Base-by-base conservation (phyloP, 2,329 filamentous ascomycete genomes). In the Endothia cerciana region DNA sequence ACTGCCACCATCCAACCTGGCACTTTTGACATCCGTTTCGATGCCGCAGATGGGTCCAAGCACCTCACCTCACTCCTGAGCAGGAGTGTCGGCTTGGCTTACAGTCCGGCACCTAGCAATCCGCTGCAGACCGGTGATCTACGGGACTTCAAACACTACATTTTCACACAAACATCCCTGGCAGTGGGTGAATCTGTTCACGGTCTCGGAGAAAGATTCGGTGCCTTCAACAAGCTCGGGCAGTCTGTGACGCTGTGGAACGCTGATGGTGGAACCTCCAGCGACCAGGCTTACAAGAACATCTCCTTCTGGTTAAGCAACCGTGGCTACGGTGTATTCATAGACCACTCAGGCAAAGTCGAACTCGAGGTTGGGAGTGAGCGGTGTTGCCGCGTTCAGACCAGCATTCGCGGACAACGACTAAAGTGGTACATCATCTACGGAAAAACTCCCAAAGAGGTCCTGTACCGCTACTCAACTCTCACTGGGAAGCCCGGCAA, bases 371-470 rank as follows among this genome's bases (percentile, higher is more conserved):
- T 93, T 66, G 90, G 91, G 3, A 91, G 88, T 69, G 91, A 93
- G 78, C 80, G 91, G n/a, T 88, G 86, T 67, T 89, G 85, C 51
- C 82, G 91, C 61, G 83, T 92, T 4, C 90, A 93, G 77, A 88
- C 89, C 1, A 87, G 85, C 56, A 83, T 93, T 5, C 82, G 89
- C 69, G 88, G 87, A 0, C 89, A 93, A 76, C 80, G 89, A 17
- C 74, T 93, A 60, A 90, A 91, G 77, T 91, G 89, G 81, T 92
- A 90, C 74, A 80, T 93, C 68, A 90, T 93, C 65, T 87, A 91
- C 71, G 91, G 91, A 0, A 85, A 86, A 0, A 87, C 85, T 0
- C 90, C 90, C 0, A 92, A 91, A 76, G 89, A 93, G 58, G 86
- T 93, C 1, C 78, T 93, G 19, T 81, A 82, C 45, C 84, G 85